Percentiles rank a stretch among this genome's conserved stretches.
phyloP scores from a whole-genome alignment of 805 yeast genomes.

The Zygosaccharomyces rouxii region DNA sequence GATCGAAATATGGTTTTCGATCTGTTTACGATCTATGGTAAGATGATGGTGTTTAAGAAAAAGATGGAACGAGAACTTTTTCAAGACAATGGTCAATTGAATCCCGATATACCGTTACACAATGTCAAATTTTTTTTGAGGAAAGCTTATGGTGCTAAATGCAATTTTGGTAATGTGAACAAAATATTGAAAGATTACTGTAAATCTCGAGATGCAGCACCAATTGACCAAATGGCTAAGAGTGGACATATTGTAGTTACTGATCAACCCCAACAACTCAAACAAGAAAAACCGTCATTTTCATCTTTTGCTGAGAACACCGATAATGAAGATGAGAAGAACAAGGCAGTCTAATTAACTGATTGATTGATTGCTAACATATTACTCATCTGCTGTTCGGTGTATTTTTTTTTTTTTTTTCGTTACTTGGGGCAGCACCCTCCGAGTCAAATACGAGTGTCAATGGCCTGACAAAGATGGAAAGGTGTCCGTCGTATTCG shows the following conservation, averaged over 20 bases:
- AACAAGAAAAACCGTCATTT: not conserved
- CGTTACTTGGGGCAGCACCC: too few relatives aligned
- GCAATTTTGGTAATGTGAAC: conserved; percentile 11
- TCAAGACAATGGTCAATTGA: conserved; percentile 17
- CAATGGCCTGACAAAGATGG: too few relatives aligned
- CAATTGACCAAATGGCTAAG: conserved; percentile 13
- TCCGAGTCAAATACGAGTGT: too few relatives aligned
- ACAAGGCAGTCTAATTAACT: not conserved
- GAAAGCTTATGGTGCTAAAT: conserved; percentile 44
- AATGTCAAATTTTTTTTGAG: conserved; percentile 42
- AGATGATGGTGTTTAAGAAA: conserved; percentile 16
- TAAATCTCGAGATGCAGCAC: conserved; percentile 8
- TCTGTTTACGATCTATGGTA: conserved; percentile 15
- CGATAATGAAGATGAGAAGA: not conserved
- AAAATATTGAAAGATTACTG: conserved; percentile 16
- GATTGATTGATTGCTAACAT: not conserved
- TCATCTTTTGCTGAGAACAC: not conserved
- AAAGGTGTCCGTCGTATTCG: too few relatives aligned
- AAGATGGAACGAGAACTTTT: conserved; percentile 12
- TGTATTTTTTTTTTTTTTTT: too few relatives aligned
- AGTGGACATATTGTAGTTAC: not conserved
- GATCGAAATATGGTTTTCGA: conserved; percentile 14
- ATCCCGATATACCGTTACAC: conserved; percentile 23
- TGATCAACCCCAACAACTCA: not conserved
- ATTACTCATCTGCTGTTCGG: too few relatives aligned